Evolutionary conservation across 441 rosid species (phyloP).

Genomic region (Brassica hybrid): DNA sequence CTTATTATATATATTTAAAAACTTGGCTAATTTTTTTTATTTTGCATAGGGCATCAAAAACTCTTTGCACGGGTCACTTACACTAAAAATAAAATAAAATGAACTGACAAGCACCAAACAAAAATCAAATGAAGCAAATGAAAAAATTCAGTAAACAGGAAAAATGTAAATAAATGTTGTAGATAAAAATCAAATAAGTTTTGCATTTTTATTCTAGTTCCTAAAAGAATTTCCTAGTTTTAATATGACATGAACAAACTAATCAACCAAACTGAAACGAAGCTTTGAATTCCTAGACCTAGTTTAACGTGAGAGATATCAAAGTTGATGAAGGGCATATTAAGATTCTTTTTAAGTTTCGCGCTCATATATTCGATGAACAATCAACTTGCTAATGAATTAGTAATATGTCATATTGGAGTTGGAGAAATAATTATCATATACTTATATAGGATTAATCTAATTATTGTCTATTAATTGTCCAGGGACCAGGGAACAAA

Average conservation of each 20-base stretch:
- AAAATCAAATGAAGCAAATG: background rate
- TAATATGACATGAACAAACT: background rate
- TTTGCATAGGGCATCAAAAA: too few relatives aligned
- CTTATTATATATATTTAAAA: too few relatives aligned
- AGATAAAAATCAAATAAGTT: too few relatives aligned
- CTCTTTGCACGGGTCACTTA: too few relatives aligned
- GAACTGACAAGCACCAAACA: background rate
- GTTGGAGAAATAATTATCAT: too few relatives aligned
- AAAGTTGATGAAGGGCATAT: background rate
- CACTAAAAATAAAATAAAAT: background rate
- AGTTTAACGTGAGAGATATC: background rate
- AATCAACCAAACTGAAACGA: background rate
- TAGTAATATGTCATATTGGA: too few relatives aligned
- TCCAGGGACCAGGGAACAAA: too few relatives aligned
- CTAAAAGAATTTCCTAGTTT: background rate
- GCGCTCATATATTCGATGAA: background rate
- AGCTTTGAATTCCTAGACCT: background rate
- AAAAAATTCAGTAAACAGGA: background rate
- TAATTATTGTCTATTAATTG: too few relatives aligned
- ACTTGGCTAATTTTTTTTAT: too few relatives aligned
- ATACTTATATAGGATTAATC: too few relatives aligned
- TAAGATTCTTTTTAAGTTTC: background rate
- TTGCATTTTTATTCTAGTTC: background rate
- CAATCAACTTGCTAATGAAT: background rate
- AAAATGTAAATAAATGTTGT: background rate